Evolutionary conservation across 2,329 filamentous ascomycete genomes (phyloP).

Genomic region (Pyrenophora tritici-repentis): DNA sequence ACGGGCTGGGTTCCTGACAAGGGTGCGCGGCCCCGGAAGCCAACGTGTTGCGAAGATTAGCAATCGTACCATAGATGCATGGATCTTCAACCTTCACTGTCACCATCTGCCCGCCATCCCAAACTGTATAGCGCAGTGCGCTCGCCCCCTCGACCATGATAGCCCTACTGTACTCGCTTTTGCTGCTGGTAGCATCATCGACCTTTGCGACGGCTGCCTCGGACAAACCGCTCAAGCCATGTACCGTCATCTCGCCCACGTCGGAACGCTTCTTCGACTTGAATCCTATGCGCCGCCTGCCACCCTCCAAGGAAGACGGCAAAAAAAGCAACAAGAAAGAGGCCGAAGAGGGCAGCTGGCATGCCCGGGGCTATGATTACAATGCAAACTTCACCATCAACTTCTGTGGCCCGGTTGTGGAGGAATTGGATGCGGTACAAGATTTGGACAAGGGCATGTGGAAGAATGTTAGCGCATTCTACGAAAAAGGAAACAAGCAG

Average conservation of each 20-base stretch:
- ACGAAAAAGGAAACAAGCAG: constrained; percentile 66
- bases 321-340: constrained; percentile 55
- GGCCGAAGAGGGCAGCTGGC: constrained; percentile 63
- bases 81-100: constrained; percentile 5
- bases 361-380: constrained; percentile 75
- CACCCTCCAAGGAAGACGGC: constrained; percentile 47
- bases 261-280: constrained; percentile 68
- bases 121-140: constrained; percentile 6
- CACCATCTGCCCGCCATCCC: constrained; percentile 11
- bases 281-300: constrained; percentile 59
- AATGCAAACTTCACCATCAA: constrained; percentile 83
- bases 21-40: constrained; percentile 16
- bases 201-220: constrained; percentile 34
- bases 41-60: constrained; percentile 28
- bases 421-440: constrained; percentile 64
- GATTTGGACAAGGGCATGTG: constrained; percentile 67
- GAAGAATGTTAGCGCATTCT: constrained; percentile 80
- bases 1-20: constrained; percentile 1
- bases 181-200: constrained; percentile 40
- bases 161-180: constrained; percentile 30
- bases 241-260: constrained; percentile 66
- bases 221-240: constrained; percentile 58
- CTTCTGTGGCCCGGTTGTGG: constrained; percentile 77
- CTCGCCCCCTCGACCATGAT: constrained; percentile 28
- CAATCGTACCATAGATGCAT: constrained; percentile 5